phyloP scores from a whole-genome alignment of 495 filamentous ascomycete genomes.

The Elasticomyces elasticus region DNA sequence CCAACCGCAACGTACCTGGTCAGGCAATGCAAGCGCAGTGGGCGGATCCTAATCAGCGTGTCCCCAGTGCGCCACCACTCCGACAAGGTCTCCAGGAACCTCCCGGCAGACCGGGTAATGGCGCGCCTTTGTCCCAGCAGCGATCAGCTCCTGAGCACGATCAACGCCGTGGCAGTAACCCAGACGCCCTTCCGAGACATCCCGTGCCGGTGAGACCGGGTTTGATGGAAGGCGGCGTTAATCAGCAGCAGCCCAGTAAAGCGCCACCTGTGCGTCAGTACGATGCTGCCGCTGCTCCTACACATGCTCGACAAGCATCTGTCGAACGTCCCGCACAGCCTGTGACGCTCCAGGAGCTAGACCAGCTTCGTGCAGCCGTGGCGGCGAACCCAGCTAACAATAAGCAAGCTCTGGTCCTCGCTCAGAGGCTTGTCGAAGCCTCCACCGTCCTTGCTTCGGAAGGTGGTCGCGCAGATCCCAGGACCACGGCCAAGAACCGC shows the following conservation, averaged over 20 bases:
- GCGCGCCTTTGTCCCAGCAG: conserved; percentile 13
- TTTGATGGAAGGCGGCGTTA: conserved; percentile 34
- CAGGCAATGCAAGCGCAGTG: not conserved
- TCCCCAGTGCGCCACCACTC: conserved; percentile 2
- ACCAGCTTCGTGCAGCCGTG: conserved; percentile 56
- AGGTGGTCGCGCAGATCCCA: conserved; percentile 59
- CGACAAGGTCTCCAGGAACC: conserved; percentile 11
- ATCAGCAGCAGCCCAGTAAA: conserved; percentile 33
- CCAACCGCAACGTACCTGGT: not conserved
- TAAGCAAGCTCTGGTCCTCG: conserved; percentile 58
- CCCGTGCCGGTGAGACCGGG: conserved; percentile 74
- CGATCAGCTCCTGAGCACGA: conserved; percentile 14
- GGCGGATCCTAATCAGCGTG: conserved; percentile 5
- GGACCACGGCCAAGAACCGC: conserved; percentile 60
- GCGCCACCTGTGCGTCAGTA: conserved; percentile 70
- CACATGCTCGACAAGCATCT: conserved; percentile 15
- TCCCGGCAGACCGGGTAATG: not conserved
- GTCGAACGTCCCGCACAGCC: conserved; percentile 31
- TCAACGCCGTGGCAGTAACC: conserved; percentile 34
- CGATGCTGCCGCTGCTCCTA: conserved; percentile 35
- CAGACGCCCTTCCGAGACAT: conserved; percentile 64
- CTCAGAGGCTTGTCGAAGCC: conserved; percentile 81
- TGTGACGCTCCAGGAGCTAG: conserved; percentile 69
- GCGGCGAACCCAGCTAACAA: conserved; percentile 63
- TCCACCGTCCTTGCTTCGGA: conserved; percentile 63